These are phyloP conservation scores for Phytophthora cactorum DNA, from an alignment of 352 stramenopile species.

Conservation along the genomic window DNA sequence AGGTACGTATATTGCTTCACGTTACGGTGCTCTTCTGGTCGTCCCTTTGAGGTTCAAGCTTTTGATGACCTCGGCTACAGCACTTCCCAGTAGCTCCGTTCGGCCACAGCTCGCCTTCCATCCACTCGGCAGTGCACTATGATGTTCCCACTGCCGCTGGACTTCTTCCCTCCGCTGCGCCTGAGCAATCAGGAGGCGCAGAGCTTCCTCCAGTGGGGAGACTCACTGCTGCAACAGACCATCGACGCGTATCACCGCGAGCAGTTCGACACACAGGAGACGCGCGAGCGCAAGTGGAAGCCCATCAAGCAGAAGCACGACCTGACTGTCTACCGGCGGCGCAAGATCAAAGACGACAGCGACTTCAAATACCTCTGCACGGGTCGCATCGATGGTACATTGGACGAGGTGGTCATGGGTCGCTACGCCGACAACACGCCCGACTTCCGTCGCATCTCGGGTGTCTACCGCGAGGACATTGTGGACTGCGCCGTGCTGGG, in stretches of 20 bases:
- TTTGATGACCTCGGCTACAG: slow-evolving; percentile 6
- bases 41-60: slow-evolving; percentile 21
- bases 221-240: slow-evolving; percentile 69
- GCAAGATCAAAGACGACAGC: slow-evolving; percentile 49
- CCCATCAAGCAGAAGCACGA: slow-evolving; percentile 66
- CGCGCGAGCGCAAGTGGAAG: slow-evolving; percentile 74
- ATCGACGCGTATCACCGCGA: slow-evolving; percentile 73
- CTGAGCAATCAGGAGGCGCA: slow-evolving; percentile 52
- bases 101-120: slow-evolving; percentile 7
- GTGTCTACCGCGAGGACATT: slow-evolving; percentile 78
- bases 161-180: slow-evolving; percentile 66
- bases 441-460: slow-evolving; percentile 72
- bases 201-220: slow-evolving; percentile 70
- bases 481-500: slow-evolving; percentile 79
- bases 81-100: slow-evolving; percentile 22
- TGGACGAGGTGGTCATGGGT: slow-evolving; percentile 80
- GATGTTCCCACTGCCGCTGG: slow-evolving; percentile 63
- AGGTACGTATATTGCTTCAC: background rate
- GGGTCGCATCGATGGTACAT: slow-evolving; percentile 66
- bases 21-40: background rate
- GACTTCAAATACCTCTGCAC: slow-evolving; percentile 73
- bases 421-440: slow-evolving; percentile 78
- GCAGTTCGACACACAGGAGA: slow-evolving; percentile 68
- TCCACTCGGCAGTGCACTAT: slow-evolving; percentile 12
- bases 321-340: slow-evolving; percentile 66